Percentiles rank a stretch among this genome's conserved stretches.
phyloP scores from a whole-genome alignment of 805 yeast genomes.

The Candida xyloterini region DNA sequence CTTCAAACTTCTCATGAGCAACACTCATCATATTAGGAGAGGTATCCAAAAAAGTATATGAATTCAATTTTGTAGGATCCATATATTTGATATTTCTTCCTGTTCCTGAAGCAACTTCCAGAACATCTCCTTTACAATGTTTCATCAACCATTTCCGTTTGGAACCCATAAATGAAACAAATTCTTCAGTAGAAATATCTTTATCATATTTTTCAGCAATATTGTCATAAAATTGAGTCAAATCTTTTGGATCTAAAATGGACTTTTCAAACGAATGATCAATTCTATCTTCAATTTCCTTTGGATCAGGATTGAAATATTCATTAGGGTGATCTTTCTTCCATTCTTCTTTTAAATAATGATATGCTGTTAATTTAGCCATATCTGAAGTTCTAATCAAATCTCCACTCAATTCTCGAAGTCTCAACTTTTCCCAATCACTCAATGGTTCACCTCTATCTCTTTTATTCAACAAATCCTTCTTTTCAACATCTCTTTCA shows the following conservation, averaged over 20 bases:
- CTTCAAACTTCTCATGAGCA: slow-evolving; percentile 68
- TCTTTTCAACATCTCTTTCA: slow-evolving; percentile 59
- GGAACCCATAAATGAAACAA: slow-evolving; percentile 54
- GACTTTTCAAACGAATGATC: slow-evolving; percentile 33
- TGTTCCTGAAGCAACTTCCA: slow-evolving; percentile 95
- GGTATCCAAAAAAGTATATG: slow-evolving; percentile 84
- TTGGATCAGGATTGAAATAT: slow-evolving; percentile 35
- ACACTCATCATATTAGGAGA: slow-evolving; percentile 82
- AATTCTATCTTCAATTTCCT: slow-evolving; percentile 30
- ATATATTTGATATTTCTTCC: slow-evolving; percentile 86
- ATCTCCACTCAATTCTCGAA: slow-evolving; percentile 57
- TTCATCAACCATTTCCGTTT: slow-evolving; percentile 78
- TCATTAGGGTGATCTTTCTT: slow-evolving; percentile 16
- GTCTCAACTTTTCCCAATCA: slow-evolving; percentile 62
- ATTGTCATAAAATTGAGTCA: slow-evolving; percentile 73
- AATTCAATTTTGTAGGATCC: slow-evolving; percentile 54
- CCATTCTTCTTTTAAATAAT: slow-evolving; percentile 44
- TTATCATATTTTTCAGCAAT: slow-evolving; percentile 80
- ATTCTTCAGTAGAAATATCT: slow-evolving; percentile 73
- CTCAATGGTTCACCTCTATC: slow-evolving; percentile 39
- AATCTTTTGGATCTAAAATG: slow-evolving; percentile 71
- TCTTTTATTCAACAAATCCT: slow-evolving; percentile 28
- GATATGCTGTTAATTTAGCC: slow-evolving; percentile 57
- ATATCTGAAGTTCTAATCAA: slow-evolving; percentile 62
- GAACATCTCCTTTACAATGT: slow-evolving; percentile 79